phyloP scores from a whole-genome alignment of 257 asterid species.

The Penstemon eatonii region DNA sequence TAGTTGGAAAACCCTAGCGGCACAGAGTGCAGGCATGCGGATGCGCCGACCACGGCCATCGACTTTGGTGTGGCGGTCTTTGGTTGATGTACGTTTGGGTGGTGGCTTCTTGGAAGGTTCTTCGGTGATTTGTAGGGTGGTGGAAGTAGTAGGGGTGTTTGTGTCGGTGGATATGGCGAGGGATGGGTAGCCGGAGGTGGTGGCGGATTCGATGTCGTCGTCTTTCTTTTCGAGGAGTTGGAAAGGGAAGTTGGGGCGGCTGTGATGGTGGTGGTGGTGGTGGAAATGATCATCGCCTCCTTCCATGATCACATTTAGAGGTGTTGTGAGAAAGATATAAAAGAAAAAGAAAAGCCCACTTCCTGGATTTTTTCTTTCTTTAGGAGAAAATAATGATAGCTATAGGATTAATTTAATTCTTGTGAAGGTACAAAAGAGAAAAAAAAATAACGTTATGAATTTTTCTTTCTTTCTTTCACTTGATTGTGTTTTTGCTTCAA shows the following conservation, averaged over 20 bases:
- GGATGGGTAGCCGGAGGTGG: constrained; percentile 24
- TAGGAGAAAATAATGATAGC: not conserved
- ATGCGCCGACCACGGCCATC: constrained; percentile 94
- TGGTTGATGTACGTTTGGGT: constrained; percentile 75
- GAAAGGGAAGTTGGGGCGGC: constrained; percentile 75
- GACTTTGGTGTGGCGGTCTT: constrained; percentile 90
- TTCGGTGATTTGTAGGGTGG: constrained; percentile 1
- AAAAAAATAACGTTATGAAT: no score
- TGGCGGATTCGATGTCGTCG: constrained; percentile 34
- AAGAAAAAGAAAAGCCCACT: not conserved
- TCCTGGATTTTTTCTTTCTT: not conserved
- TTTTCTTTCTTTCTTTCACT: constrained; percentile 13
- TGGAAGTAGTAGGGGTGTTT: constrained; percentile 30
- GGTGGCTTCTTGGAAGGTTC: constrained; percentile 50
- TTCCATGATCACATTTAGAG: constrained; percentile 75
- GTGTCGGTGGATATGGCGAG: not conserved
- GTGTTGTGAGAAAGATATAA: not conserved
- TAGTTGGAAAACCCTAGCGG: constrained; percentile 96
- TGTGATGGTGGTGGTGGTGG: constrained; percentile 43
- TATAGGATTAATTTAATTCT: no score
- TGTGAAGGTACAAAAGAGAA: no score
- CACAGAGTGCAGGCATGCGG: constrained; percentile 95
- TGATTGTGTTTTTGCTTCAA: constrained; percentile 24
- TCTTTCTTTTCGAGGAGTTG: constrained; percentile 84
- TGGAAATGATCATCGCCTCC: constrained; percentile 77